Evolutionary conservation across 805 yeast genomes (phyloP).

Genomic region (Zygotorulaspora danielsina): DNA sequence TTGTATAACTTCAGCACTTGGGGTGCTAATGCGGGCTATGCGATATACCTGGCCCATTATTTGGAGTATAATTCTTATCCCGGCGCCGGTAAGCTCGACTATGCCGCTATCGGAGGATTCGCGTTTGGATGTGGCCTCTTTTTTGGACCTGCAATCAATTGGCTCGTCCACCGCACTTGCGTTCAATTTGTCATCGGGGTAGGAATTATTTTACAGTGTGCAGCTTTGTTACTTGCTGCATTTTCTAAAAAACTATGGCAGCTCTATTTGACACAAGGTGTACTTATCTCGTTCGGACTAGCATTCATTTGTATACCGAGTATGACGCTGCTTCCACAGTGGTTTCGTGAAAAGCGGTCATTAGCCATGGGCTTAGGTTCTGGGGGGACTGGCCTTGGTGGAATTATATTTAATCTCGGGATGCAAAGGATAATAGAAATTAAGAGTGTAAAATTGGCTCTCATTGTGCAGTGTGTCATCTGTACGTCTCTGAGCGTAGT

Average conservation of each 20-base stretch:
- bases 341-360: slow-evolving; percentile 47
- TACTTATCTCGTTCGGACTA: slow-evolving; percentile 48
- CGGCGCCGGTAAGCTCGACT: too few species aligned
- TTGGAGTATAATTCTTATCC: too few species aligned
- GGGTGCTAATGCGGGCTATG: too few species aligned
- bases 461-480: slow-evolving; percentile 37
- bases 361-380: slow-evolving; percentile 39
- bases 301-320: slow-evolving; percentile 47
- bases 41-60: too few species aligned
- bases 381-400: slow-evolving; percentile 43
- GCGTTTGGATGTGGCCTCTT: too few species aligned
- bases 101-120: too few species aligned
- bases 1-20: too few species aligned
- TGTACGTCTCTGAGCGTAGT: slow-evolving; percentile 34
- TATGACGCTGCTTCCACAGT: slow-evolving; percentile 48
- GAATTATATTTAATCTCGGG: slow-evolving; percentile 39
- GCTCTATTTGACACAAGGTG: slow-evolving; percentile 52
- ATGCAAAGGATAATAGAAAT: slow-evolving; percentile 35
- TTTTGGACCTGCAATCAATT: slow-evolving; percentile 47
- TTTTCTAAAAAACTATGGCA: slow-evolving; percentile 50
- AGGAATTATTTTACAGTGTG: slow-evolving; percentile 47
- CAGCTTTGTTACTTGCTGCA: slow-evolving; percentile 48
- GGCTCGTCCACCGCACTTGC: slow-evolving; percentile 42
- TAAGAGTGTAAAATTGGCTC: slow-evolving; percentile 32
- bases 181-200: slow-evolving; percentile 38